A percentile compares a stretch with the other conserved stretches of the same genome.
These are phyloP conservation scores for Vinca minor DNA, from an alignment of 257 asterid genomes.

Conservation along the genomic window DNA sequence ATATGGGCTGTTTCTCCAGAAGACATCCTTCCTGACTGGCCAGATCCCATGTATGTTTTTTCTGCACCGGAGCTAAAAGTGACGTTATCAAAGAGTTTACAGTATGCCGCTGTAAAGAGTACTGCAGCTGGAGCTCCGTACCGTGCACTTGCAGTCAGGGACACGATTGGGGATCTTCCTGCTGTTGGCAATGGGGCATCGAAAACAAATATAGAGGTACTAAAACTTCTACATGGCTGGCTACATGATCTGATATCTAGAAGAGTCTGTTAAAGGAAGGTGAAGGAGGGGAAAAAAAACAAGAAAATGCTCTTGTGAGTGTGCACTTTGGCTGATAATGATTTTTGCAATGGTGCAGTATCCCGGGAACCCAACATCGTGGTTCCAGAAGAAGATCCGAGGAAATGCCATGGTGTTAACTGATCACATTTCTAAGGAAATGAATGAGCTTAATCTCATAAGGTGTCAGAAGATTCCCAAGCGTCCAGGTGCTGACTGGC, in stretches of 20 bases:
- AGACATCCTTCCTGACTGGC: constrained; percentile 92
- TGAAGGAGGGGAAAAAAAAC: constrained; percentile 49
- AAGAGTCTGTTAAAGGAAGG: neutral
- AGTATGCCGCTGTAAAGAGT: too few relatives aligned
- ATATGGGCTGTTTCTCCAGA: constrained; percentile 93
- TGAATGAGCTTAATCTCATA: constrained; percentile 77
- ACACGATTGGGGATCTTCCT: constrained; percentile 95
- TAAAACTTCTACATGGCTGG: neutral
- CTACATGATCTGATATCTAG: neutral
- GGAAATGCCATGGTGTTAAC: constrained; percentile 45
- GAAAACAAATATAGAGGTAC: constrained; percentile 50
- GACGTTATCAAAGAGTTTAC: constrained; percentile 42
- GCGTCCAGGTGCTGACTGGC: too few relatives aligned
- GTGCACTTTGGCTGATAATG: too few relatives aligned
- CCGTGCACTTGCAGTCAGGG: too few relatives aligned
- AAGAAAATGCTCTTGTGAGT: constrained; percentile 70
- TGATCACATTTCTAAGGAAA: constrained; percentile 85
- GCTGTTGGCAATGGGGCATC: constrained; percentile 83
- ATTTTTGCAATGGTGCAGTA: too few relatives aligned
- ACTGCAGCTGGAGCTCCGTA: too few relatives aligned
- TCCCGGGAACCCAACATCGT: too few relatives aligned
- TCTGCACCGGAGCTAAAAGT: constrained; percentile 73
- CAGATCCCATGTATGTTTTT: constrained; percentile 97
- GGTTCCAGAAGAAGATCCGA: too few relatives aligned
- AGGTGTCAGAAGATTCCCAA: too few relatives aligned